Conservation (phyloP, 345 rosid genomes). For the Eucalyptus fibrosa region DNA sequence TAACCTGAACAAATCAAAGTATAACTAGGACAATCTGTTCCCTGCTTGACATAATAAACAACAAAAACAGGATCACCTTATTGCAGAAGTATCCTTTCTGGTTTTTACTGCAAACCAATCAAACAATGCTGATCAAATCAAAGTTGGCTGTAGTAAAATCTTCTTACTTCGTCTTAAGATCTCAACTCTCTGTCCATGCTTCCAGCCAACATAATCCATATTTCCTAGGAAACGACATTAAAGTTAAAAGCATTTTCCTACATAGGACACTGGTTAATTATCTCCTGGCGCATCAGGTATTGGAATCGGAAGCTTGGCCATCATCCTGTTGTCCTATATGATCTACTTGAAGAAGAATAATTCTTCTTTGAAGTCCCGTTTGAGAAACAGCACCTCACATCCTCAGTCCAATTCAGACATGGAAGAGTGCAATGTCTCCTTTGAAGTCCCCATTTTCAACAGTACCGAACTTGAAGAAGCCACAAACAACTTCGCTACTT, state of each 20-base stretch:
- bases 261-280: not conserved
- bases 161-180: not conserved
- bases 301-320: conserved; percentile 7
- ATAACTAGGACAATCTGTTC: not conserved
- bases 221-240: not conserved
- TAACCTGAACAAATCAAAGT: not conserved
- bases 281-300: not conserved
- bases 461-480: conserved; percentile 39
- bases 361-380: not conserved
- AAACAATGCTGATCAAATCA: not conserved
- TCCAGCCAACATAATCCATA: not conserved
- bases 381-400: not conserved
- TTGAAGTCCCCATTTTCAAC: conserved; percentile 37
- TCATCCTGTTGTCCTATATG: not conserved
- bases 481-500: conserved; percentile 25
- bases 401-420: conserved; percentile 16
- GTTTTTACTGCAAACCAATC: not conserved
- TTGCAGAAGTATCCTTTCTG: not conserved
- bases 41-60: not conserved
- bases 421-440: conserved; percentile 15
- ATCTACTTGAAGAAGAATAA: not conserved
- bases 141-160: not conserved
- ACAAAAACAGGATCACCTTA: not conserved
- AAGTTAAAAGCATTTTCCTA: not conserved
- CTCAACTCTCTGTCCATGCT: not conserved